Conservation (phyloP, 345 rosid species). For the Rhodamnia argentea region DNA sequence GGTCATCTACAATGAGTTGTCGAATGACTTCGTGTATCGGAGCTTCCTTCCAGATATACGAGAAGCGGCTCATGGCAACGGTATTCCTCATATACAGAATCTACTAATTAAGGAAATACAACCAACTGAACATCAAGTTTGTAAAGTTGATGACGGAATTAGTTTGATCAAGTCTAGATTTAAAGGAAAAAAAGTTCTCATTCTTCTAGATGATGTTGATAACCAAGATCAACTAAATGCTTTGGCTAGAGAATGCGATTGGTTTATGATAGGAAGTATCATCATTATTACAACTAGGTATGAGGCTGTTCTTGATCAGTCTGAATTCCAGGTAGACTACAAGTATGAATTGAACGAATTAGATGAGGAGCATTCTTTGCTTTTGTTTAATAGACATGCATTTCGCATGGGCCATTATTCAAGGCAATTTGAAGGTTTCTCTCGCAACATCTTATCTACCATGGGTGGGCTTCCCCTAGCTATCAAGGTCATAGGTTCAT, state of each 20-base stretch:
- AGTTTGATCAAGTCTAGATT: too few relatives aligned
- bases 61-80: accelerated
- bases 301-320: background rate
- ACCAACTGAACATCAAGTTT: background rate
- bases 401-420: too few relatives aligned
- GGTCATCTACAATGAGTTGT: too few relatives aligned
- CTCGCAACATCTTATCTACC: too few relatives aligned
- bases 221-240: background rate
- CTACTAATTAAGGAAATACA: too few relatives aligned
- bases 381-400: too few relatives aligned
- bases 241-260: background rate
- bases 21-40: too few relatives aligned
- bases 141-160: background rate
- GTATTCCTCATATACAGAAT: background rate
- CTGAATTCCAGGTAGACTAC: background rate
- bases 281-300: background rate
- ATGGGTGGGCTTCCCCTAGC: too few relatives aligned
- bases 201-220: too few relatives aligned
- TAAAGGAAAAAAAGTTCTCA: too few relatives aligned
- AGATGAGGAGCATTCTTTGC: background rate
- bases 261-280: background rate
- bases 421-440: too few relatives aligned
- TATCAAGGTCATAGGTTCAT: too few relatives aligned
- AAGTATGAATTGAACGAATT: background rate
- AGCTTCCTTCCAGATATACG: background rate